phyloP scores from a whole-genome alignment of 108 stramenopile genomes.

The Skeletonema menzelii region DNA sequence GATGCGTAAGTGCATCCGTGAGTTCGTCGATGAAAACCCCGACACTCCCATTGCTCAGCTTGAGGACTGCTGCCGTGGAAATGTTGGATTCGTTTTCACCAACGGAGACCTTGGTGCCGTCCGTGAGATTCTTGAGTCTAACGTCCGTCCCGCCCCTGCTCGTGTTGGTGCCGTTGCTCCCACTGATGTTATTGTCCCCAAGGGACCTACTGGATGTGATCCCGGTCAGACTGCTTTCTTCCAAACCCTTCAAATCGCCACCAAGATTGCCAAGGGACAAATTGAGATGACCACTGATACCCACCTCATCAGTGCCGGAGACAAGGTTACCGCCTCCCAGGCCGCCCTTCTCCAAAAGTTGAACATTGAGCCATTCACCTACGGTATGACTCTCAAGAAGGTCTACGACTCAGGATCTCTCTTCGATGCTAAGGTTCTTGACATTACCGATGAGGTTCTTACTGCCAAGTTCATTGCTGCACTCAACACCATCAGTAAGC shows the following conservation, averaged over 20 bases:
- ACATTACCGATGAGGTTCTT: conserved; percentile 94
- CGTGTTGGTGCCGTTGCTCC: conserved; percentile 95
- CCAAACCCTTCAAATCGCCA: conserved; percentile 98
- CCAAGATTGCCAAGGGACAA: conserved; percentile 96
- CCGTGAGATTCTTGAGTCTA: conserved; percentile 80
- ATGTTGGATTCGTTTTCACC: conserved; percentile 99
- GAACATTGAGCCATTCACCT: conserved; percentile 96
- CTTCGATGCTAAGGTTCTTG: conserved; percentile 96
- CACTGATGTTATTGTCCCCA: conserved; percentile 91
- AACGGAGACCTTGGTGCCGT: conserved; percentile 93
- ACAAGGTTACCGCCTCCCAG: conserved; percentile 93
- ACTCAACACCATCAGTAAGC: conserved; percentile 76
- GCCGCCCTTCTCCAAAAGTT: conserved; percentile 96
- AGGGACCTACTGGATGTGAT: conserved; percentile 99
- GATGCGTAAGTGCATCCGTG: conserved; percentile 96
- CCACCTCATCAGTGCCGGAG: conserved; percentile 88
- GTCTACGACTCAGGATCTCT: conserved; percentile 97
- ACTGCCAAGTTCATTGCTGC: conserved; percentile 89
- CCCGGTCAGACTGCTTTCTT: conserved; percentile 99
- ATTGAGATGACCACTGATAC: conserved; percentile 99
- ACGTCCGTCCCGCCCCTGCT: conserved; percentile 97
- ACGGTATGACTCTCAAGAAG: conserved; percentile 87
- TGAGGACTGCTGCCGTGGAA: conserved; percentile 83
- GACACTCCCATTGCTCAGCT: conserved; percentile 86
- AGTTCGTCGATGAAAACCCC: conserved; percentile 91